Evolutionary conservation across 768 basidiomycete genomes (phyloP), one percentile per base, ranked within the genome.

Genomic region (Mycena epipterygia): DNA sequence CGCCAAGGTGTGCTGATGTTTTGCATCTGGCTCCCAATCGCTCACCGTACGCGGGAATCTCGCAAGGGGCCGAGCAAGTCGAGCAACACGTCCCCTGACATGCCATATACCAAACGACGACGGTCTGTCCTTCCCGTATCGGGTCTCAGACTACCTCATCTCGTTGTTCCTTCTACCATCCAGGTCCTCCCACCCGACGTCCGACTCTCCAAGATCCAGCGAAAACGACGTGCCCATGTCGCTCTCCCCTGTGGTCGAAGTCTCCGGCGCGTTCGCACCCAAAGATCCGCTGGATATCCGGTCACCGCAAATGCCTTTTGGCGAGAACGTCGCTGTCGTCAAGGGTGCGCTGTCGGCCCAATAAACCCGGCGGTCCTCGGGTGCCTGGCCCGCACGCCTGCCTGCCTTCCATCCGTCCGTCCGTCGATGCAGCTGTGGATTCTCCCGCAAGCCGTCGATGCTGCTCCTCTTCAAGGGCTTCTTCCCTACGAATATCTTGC

Each of bases 1-100:
- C 58, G 84, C 90, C 46, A 95, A 95, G 84, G 88, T 89, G 80
- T 81, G 81, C 60, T 62, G 55, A 58, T 39, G 60, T 68, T 60
- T 64, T 56, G 48, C 64, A 63, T 56, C 46, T 41, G 51, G 60
- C 62, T 58, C 66, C 57, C 25, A n/a, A 30, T 60, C 51, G 67
- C 67, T 72, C 62, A 72, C 51, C 63, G 44, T 66, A 35, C 62
- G 56, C 44, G 48, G 60, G 61, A 52, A 44, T 56, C 32, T 70
- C 39, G 57, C 64, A 70, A 88, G 86, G 81, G 79, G 67, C 78
- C 79, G 64, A 83, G 85, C 75, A 86, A 86, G 69, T 81, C 83
- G 25, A 83, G 76, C 56, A 79, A 84, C 56, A 82, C 83, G 11
- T 85, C 86, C 5, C 83, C 87, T 27, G 87, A 88, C 69, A 78